phyloP scores from a whole-genome alignment of 192 early-diverging fungal species.

The Mortierella claussenii region DNA sequence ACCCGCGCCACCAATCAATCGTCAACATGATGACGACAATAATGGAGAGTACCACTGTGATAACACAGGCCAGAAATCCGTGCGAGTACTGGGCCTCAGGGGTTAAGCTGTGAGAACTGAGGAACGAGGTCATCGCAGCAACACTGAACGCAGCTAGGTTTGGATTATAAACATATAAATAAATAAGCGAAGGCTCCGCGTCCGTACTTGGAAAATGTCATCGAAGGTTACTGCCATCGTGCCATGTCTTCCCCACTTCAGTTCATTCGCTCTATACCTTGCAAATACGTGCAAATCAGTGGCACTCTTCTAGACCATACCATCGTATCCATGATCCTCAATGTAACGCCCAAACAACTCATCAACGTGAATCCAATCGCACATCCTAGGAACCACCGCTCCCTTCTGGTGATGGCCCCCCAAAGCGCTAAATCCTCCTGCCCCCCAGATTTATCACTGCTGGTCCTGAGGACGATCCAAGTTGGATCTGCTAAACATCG shows the following conservation, averaged over 20 bases:
- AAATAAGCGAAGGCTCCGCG: no score
- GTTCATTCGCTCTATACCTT: conserved; percentile 29
- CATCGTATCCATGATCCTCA: conserved; percentile 43
- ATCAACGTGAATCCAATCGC: conserved; percentile 21
- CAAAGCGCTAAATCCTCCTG: background rate
- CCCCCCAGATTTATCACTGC: conserved; percentile 18
- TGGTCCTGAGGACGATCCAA: conserved; percentile 26
- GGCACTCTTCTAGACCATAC: conserved; percentile 9
- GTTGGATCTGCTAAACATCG: conserved; percentile 39
- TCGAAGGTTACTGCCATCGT: no score
- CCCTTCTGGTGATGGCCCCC: conserved; percentile 14
- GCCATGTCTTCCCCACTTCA: no score
- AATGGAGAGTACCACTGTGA: conserved; percentile 12
- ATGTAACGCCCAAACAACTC: conserved; percentile 31
- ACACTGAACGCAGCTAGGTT: conserved; percentile 25
- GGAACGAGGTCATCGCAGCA: conserved; percentile 24
- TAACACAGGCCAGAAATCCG: conserved; percentile 33
- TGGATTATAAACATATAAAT: no score
- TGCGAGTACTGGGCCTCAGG: conserved; percentile 36
- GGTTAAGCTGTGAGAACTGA: background rate
- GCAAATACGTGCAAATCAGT: conserved; percentile 18
- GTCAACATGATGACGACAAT: conserved; percentile 31
- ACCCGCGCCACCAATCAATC: conserved; percentile 39
- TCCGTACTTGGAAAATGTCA: no score
- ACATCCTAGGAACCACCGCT: conserved; percentile 5